Evolutionary conservation across 805 yeast genomes (phyloP).

Genomic region (Candida ipomoeae): DNA sequence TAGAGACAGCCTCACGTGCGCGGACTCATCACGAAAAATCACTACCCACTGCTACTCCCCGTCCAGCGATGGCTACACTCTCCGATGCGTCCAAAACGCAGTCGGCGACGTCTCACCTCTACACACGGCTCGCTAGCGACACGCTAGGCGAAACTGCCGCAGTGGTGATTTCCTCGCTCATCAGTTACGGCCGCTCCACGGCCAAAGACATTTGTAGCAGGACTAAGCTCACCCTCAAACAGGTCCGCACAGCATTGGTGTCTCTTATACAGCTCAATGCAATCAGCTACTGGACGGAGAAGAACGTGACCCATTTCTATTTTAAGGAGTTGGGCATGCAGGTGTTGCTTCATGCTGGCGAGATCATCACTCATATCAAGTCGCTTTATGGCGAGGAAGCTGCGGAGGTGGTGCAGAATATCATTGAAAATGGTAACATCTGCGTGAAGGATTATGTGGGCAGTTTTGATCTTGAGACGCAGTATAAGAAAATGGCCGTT

Average conservation of each 20-base stretch:
- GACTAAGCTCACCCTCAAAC: conserved; percentile 44
- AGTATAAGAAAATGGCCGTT: conserved; percentile 21
- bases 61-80: conserved; percentile 6
- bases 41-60: not conserved
- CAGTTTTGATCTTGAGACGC: conserved; percentile 20
- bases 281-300: conserved; percentile 59
- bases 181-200: conserved; percentile 64
- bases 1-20: conserved; percentile 1
- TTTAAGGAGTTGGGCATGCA: conserved; percentile 63
- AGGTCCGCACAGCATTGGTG: conserved; percentile 64
- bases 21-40: conserved; percentile 6
- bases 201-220: conserved; percentile 49
- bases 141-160: conserved; percentile 75
- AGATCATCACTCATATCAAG: conserved; percentile 55
- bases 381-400: conserved; percentile 38
- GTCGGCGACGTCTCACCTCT: conserved; percentile 59
- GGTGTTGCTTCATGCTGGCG: conserved; percentile 70
- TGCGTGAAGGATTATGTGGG: conserved; percentile 46
- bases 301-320: conserved; percentile 44
- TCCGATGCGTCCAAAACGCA: conserved; percentile 38
- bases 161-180: conserved; percentile 51
- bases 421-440: conserved; percentile 66
- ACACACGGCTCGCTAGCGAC: conserved; percentile 47
- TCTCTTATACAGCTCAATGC: conserved; percentile 77
- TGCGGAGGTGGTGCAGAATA: conserved; percentile 65